A percentile compares a stretch with the other conserved stretches of the same genome.
These are phyloP conservation scores for Fusarium drepaniforme DNA, from an alignment of 2,329 filamentous ascomycete species.

Conservation along the genomic window DNA sequence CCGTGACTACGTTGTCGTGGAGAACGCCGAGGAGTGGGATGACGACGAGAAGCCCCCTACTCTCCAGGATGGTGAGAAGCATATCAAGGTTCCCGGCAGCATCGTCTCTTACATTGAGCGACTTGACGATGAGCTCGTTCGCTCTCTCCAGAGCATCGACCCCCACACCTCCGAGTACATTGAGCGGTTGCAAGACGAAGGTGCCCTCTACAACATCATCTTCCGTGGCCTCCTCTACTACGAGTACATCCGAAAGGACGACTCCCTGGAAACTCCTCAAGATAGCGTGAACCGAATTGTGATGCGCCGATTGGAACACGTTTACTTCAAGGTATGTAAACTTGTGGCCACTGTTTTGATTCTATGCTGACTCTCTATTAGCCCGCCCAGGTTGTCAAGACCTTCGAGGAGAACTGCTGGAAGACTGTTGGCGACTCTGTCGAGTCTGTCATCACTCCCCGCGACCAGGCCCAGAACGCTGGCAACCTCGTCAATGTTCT, in stretches of 20 bases:
- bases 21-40: conserved; percentile 97
- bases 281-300: conserved; percentile 93
- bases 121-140: conserved; percentile 95
- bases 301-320: conserved; percentile 94
- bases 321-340: conserved; percentile 95
- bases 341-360: conserved; percentile 72
- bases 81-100: conserved; percentile 93
- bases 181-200: conserved; percentile 92
- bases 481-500: conserved; percentile 84
- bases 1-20: conserved; percentile 85
- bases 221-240: conserved; percentile 91
- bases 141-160: conserved; percentile 97
- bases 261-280: conserved; percentile 79
- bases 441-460: conserved; percentile 85
- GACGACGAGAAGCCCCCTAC: conserved; percentile 94
- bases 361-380: conserved; percentile 47
- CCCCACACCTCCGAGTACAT: conserved; percentile 99
- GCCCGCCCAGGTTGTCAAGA: conserved; percentile 92
- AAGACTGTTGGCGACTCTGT: conserved; percentile 77
- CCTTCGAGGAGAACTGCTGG: conserved; percentile 95
- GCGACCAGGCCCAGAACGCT: conserved; percentile 76
- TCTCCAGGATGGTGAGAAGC: conserved; percentile 78
- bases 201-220: conserved; percentile 90
- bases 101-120: conserved; percentile 95
- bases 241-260: conserved; percentile 80